Percentiles rank a stretch among this genome's conserved stretches.
Conservation (phyloP, 257 asterid species). For the Solanum neorickii region DNA sequence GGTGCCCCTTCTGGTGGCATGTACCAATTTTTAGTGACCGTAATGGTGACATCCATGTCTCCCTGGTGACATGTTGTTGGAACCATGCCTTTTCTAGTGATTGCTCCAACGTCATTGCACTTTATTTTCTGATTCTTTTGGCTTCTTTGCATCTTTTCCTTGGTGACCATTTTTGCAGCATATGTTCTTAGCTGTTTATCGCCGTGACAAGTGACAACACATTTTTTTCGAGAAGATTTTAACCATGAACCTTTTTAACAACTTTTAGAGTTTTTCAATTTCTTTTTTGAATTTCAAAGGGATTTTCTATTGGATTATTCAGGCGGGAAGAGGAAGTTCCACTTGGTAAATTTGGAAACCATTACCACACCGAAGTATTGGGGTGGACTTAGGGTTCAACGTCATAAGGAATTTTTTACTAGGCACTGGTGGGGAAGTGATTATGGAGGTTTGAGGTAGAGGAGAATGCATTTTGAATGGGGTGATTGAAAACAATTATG, state of each 20-base stretch:
- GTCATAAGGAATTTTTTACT: neutral
- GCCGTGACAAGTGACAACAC: neutral
- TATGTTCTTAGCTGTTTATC: neutral
- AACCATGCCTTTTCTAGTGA: neutral
- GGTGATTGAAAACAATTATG: neutral
- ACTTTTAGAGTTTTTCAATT: neutral
- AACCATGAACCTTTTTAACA: neutral
- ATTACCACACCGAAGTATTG: neutral
- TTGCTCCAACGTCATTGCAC: neutral
- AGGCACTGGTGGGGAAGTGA: neutral
- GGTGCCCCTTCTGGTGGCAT: neutral
- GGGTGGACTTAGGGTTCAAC: neutral
- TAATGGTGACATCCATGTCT: neutral
- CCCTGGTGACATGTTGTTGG: neutral
- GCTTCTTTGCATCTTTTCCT: neutral
- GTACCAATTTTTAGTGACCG: neutral
- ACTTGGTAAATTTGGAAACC: neutral
- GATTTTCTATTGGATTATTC: neutral
- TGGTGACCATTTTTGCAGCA: neutral
- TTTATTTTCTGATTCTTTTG: neutral
- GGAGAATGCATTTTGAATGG: neutral
- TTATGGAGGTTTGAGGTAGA: neutral
- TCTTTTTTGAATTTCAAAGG: neutral
- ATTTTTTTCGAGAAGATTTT: neutral
- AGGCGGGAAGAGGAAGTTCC: neutral